These are phyloP conservation scores for Lipomyces yamanashiensis DNA, from an alignment of 805 yeast species.

Conservation along the genomic window DNA sequence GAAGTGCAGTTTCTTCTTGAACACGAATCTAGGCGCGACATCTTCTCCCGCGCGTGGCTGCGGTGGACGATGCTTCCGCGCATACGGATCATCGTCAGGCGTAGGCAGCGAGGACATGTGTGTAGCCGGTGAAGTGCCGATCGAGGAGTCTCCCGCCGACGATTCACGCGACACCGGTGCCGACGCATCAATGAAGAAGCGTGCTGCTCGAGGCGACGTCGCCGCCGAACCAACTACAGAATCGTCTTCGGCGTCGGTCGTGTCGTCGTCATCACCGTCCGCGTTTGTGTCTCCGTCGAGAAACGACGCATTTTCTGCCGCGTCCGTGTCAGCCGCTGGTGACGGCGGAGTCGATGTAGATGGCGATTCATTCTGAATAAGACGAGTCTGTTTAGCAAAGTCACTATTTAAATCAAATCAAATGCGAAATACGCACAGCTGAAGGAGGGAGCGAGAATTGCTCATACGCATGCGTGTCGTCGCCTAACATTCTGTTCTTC, in stretches of 20 bases:
- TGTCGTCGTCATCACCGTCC: slow-evolving; percentile 20
- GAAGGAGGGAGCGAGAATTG: slow-evolving; percentile 43
- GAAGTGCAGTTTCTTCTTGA: slow-evolving; percentile 38
- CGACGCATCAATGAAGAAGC: slow-evolving; percentile 31
- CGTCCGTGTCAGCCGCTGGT: slow-evolving; percentile 19
- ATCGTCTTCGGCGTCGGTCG: slow-evolving; percentile 14
- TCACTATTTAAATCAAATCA: neutral
- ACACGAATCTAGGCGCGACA: slow-evolving; percentile 47
- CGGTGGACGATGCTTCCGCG: slow-evolving; percentile 43
- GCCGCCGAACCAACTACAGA: neutral
- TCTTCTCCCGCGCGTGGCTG: slow-evolving; percentile 37
- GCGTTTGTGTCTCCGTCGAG: slow-evolving; percentile 5
- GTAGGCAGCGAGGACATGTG: slow-evolving; percentile 32
- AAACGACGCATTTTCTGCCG: neutral
- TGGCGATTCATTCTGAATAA: slow-evolving; percentile 24
- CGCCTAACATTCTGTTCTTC: slow-evolving; percentile 40
- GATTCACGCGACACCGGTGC: slow-evolving; percentile 32
- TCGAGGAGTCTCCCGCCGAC: slow-evolving; percentile 15
- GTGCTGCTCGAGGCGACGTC: slow-evolving; percentile 2
- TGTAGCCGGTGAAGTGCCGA: slow-evolving; percentile 33
- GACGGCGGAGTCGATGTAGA: slow-evolving; percentile 29
- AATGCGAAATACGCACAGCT: slow-evolving; percentile 28
- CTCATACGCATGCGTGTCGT: slow-evolving; percentile 43
- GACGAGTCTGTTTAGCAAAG: neutral
- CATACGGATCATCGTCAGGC: slow-evolving; percentile 45